Evolutionary conservation across 257 asterid genomes (phyloP).

Genomic region (Plantago elongata): DNA sequence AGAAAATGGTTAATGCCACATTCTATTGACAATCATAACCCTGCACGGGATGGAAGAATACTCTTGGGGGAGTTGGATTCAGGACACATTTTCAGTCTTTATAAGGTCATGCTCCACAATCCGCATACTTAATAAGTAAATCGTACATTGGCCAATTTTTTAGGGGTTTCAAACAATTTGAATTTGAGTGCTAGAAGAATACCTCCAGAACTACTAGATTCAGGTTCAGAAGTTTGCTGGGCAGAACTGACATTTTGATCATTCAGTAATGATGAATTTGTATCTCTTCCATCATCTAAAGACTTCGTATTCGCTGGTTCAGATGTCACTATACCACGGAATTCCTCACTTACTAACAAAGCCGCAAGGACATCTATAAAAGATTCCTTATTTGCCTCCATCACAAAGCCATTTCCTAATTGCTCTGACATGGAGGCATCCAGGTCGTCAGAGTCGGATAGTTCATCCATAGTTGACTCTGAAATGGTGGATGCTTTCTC

Average conservation of each 20-base stretch:
- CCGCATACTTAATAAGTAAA: too few species aligned
- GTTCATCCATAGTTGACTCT: constrained; percentile 55
- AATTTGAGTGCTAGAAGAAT: constrained; percentile 12
- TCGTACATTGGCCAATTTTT: too few species aligned
- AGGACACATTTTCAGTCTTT: too few species aligned
- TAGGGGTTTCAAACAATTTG: too few species aligned
- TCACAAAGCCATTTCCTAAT: constrained; percentile 27
- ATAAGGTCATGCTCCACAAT: too few species aligned
- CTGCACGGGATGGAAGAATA: too few species aligned
- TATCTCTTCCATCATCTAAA: constrained; percentile 24
- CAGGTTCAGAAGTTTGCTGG: constrained; percentile 34
- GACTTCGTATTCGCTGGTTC: constrained; percentile 54
- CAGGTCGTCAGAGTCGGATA: constrained; percentile 50
- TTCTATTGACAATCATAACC: too few species aligned
- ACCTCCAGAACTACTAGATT: constrained; percentile 52
- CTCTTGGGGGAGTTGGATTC: too few species aligned
- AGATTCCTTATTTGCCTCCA: constrained; percentile 56
- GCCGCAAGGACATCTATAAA: constrained; percentile 81
- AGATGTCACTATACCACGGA: constrained; percentile 81
- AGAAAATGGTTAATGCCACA: too few species aligned
- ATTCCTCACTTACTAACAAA: constrained; percentile 85
- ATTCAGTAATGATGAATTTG: constrained; percentile 31
- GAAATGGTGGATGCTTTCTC: constrained; percentile 25
- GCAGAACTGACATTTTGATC: constrained; percentile 26
- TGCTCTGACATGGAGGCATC: constrained; percentile 30